Percentiles rank a stretch among this genome's conserved stretches.
These are phyloP conservation scores for Epicoccum nigrum DNA, from an alignment of 2,329 filamentous ascomycete genomes.

Conservation along the genomic window DNA sequence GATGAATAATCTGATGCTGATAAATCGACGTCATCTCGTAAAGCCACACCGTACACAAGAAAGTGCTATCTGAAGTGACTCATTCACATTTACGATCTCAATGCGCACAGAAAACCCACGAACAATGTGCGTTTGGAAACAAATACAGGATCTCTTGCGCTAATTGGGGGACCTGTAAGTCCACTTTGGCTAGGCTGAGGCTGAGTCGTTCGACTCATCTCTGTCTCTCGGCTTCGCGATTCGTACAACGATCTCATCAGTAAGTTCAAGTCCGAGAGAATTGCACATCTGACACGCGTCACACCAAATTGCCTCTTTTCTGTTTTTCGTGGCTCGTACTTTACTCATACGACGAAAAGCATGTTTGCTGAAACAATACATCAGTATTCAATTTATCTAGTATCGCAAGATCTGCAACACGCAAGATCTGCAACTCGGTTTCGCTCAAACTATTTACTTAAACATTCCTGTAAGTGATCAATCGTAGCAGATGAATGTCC, in stretches of 20 bases:
- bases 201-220: background rate
- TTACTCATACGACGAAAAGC: too few relatives aligned
- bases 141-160: background rate
- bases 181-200: background rate
- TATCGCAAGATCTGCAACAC: too few relatives aligned
- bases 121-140: background rate
- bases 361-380: too few relatives aligned
- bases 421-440: too few relatives aligned
- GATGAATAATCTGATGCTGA: constrained; percentile 13
- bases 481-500: too few relatives aligned
- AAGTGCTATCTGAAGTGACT: background rate
- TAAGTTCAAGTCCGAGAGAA: too few relatives aligned
- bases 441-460: too few relatives aligned
- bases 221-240: background rate
- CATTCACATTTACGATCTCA: background rate
- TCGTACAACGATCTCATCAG: constrained; percentile 6
- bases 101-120: background rate
- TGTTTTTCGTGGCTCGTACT: too few relatives aligned
- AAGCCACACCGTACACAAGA: background rate
- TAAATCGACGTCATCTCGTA: constrained; percentile 8
- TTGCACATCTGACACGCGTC: too few relatives aligned
- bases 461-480: too few relatives aligned
- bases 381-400: too few relatives aligned
- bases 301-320: too few relatives aligned
- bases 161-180: background rate